Base-by-base conservation (phyloP, 768 basidiomycete genomes). In the Phaffia tasmanica region DNA sequence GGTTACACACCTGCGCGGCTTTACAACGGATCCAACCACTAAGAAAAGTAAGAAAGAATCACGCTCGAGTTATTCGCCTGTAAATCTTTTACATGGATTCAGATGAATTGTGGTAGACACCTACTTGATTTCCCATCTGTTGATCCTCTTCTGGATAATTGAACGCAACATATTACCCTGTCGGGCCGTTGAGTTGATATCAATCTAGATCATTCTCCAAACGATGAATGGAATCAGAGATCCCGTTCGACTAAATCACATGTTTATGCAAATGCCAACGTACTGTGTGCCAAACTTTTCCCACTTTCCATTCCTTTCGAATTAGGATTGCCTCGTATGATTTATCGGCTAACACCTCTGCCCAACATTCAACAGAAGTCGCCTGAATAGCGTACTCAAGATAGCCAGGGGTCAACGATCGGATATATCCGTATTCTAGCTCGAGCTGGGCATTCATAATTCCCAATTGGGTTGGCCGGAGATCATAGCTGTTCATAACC, bases 361-460 rank as follows among this genome's bases (percentile, higher is more conserved):
- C n/a, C n/a, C n/a, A n/a, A n/a, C n/a, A n/a, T n/a, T n/a, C n/a
- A 8, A 67, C 48, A 42, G 30, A 32, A 11, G 46, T 50, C 2
- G 66, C 67, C 21, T 74, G 76, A 67, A 81, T 72, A 48, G 79
- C 76, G 70, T 81, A 81, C 18, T 76, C 63, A 3, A 78, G 74
- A 65, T 79, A 82, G 66, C 78, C 80, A 0, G 81, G 81, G 0
- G 81, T 82, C 46, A 78, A 73, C 5, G 81, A 80, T 21, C 81
- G 75, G 27, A 82, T 73, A 59, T 77, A 77, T 3, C 74, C 76
- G 59, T 78, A 76, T n/a, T 81, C 77, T 14, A 82, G 76, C 71
- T 82, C 81, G 9, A 82, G 75, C 59, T 78, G 75, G 4, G 81
- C 81, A 70, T 80, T 82, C 47, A 76, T 77, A 6, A 82, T 74